Evolutionary conservation across 805 yeast genomes (phyloP).

Genomic region (Kuraishia ogatae): DNA sequence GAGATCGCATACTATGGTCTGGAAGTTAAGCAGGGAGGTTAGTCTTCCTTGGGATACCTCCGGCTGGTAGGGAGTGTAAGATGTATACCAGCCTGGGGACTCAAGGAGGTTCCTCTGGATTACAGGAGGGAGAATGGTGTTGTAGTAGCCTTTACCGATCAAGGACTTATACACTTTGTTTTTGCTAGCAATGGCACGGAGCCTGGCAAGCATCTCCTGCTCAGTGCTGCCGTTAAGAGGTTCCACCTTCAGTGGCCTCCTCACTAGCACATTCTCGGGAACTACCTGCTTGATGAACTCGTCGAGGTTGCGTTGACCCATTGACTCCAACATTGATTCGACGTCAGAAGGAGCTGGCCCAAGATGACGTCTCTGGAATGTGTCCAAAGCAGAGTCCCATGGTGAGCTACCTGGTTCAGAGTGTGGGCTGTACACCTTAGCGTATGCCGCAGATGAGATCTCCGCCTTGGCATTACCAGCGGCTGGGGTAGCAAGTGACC

Average conservation of each 20-base stretch:
- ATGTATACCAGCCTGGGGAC: conserved; percentile 97
- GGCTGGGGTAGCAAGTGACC: conserved; percentile 6
- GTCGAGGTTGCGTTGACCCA: conserved; percentile 62
- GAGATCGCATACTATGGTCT: conserved; percentile 82
- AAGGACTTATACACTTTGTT: conserved; percentile 67
- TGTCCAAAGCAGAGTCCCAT: conserved; percentile 42
- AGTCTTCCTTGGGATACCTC: conserved; percentile 96
- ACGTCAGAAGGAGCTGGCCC: conserved; percentile 71
- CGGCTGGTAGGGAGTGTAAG: conserved; percentile 97
- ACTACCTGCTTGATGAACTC: conserved; percentile 66
- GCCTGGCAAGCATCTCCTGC: conserved; percentile 63
- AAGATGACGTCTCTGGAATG: conserved; percentile 84
- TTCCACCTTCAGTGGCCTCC: conserved; percentile 55
- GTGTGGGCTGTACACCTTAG: conserved; percentile 35
- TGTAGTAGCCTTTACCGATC: conserved; percentile 93
- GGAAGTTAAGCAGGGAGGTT: conserved; percentile 83
- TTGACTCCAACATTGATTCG: conserved; percentile 49
- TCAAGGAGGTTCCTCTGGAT: conserved; percentile 89
- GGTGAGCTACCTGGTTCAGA: conserved; percentile 3
- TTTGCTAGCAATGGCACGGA: conserved; percentile 61
- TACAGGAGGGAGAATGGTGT: conserved; percentile 84
- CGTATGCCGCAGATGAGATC: conserved; percentile 46
- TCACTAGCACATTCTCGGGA: conserved; percentile 66
- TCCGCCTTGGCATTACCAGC: conserved; percentile 29
- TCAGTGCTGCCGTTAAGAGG: conserved; percentile 78